Percentiles rank a stretch among this genome's conserved stretches.
Conservation (phyloP, 23 red algal genomes). For the Gracilaria domingensis region DNA sequence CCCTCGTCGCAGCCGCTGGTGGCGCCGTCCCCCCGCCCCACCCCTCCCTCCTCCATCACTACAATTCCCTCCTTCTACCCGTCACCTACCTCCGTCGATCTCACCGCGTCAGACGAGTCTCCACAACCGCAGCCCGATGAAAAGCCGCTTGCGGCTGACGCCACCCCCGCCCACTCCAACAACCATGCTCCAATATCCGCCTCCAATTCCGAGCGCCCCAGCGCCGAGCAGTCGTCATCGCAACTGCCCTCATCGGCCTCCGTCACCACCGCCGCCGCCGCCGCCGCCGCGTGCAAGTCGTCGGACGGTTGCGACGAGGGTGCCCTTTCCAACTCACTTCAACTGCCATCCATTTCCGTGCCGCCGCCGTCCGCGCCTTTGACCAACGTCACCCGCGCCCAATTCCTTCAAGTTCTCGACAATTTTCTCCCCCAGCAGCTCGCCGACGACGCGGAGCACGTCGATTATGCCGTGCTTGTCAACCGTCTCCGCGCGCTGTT, state of each 20-base stretch:
- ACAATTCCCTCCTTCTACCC: slow-evolving; percentile 22
- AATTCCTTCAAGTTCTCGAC: slow-evolving; percentile 5
- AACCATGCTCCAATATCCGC: neutral
- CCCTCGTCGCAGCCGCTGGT: neutral
- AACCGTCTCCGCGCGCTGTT: neutral
- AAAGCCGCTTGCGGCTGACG: neutral
- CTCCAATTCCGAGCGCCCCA: neutral
- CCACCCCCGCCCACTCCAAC: slow-evolving; percentile 2
- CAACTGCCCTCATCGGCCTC: too few relatives aligned
- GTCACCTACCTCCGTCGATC: slow-evolving; percentile 39
- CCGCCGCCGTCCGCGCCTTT: slow-evolving; percentile 22
- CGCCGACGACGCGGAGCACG: neutral
- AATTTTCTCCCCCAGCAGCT: slow-evolving; percentile 7
- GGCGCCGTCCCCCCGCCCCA: slow-evolving; percentile 26
- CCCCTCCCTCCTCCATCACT: slow-evolving; percentile 44
- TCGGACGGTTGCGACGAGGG: too few relatives aligned
- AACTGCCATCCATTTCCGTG: neutral
- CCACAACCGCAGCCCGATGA: neutral
- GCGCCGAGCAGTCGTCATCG: neutral
- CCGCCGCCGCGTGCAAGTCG: too few relatives aligned
- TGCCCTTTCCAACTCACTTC: too few relatives aligned
- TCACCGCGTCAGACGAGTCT: slow-evolving; percentile 5
- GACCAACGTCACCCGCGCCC: slow-evolving; percentile 33
- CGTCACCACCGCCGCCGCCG: neutral
- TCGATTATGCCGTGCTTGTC: slow-evolving; percentile 1